Base-by-base conservation (phyloP, 2,329 filamentous ascomycete species). In the Penicillium vulpinum region DNA sequence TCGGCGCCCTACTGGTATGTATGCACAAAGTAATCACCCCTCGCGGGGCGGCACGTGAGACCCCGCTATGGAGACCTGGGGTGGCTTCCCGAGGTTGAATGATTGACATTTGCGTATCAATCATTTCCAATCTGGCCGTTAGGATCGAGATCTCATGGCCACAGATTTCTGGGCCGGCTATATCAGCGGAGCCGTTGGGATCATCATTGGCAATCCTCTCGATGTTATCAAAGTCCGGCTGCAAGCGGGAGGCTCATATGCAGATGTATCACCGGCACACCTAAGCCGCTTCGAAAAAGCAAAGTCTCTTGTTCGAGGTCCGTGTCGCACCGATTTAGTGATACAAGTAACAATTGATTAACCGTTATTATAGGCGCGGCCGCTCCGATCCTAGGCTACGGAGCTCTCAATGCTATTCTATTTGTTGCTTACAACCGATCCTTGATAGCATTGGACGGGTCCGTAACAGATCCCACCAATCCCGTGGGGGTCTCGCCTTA, bases 111-210 rank as follows among this genome's bases (percentile, higher is more conserved):
- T 45, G 13, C 44, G 21, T 39, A 35, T 33, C 35, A 33, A 26
- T 33, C 16, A 33, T 39, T 35, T 31, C 18, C 21, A 38, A 35
- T 26, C 21, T 47, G 4, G 16, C 15, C 21, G 15, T 46, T 28
- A 28, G 51, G 56, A 54, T 29, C 31, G 24, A 40, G 31, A 26
- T 47, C 43, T 36, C 49, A 93, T 94, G 90, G 90, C 90, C 49
- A 85, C 91, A 65, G 92, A 96, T 72, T 97, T 97, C 75, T 96
- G 90, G 90, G 90, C 92, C 56, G 92, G 92, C 68, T 97, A 96
- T 75, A 77, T 94, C 59, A 93, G 89, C 70, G 93, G 93, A 51
- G 91, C 89, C 56, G 81, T 88, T 47, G 90, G 91, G 44, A 97
- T 97, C 67, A 78, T 96, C 46, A 88, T 96, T 59, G 92, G 93